phyloP scores from a whole-genome alignment of 257 asterid genomes.

The Primulina tabacum region DNA sequence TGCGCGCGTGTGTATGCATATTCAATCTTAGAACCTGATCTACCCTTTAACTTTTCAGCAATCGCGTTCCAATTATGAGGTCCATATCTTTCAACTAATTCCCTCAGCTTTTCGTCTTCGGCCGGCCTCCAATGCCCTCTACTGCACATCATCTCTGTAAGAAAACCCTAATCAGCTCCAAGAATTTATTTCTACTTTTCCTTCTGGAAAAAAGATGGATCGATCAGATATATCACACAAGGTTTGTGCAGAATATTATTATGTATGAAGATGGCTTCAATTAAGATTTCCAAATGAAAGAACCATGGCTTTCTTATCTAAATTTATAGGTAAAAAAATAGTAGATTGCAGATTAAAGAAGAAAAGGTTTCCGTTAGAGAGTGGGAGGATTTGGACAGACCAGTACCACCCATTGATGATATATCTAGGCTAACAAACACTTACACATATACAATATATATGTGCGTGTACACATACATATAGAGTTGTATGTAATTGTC shows the following conservation, averaged over 20 bases:
- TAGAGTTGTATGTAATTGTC: conserved; percentile 9
- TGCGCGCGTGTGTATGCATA: no score
- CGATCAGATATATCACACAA: background rate
- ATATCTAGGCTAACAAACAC: conserved; percentile 66
- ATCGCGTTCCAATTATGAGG: conserved; percentile 98
- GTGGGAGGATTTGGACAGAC: conserved; percentile 64
- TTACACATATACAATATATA: conserved; percentile 10
- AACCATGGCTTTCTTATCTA: background rate
- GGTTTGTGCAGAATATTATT: background rate
- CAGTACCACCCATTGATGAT: conserved; percentile 68
- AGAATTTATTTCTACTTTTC: background rate
- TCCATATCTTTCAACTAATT: conserved; percentile 76
- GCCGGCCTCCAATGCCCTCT: conserved; percentile 98
- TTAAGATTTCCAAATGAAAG: conserved; percentile 12
- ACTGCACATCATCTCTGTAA: conserved; percentile 43
- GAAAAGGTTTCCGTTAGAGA: conserved; percentile 62
- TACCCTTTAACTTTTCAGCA: conserved; percentile 75
- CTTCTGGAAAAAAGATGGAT: background rate
- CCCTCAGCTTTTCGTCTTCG: conserved; percentile 80
- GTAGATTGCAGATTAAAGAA: background rate
- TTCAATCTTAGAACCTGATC: conserved; percentile 60
- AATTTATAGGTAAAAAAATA: conserved; percentile 20
- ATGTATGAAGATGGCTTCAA: no score
- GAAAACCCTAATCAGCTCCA: conserved; percentile 20
- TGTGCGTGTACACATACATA: background rate